These are phyloP conservation scores for Stagonosporopsis vannaccii DNA, from an alignment of 2,329 filamentous ascomycete genomes.

Conservation along the genomic window DNA sequence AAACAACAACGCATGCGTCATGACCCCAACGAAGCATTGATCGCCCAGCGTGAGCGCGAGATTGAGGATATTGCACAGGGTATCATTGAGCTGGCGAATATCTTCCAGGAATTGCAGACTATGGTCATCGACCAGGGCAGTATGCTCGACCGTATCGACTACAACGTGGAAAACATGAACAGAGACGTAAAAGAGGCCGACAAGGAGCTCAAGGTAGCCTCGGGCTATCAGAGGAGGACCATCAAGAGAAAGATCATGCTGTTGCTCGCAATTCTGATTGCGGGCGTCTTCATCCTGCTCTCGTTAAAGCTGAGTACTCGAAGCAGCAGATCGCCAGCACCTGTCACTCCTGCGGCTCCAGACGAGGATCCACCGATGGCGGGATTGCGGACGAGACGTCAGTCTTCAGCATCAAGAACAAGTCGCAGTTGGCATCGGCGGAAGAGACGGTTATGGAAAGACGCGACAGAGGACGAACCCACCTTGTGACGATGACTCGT, in stretches of 20 bases:
- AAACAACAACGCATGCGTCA: slow-evolving; percentile 67
- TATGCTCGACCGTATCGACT: slow-evolving; percentile 65
- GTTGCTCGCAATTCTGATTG: slow-evolving; percentile 82
- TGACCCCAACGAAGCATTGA: slow-evolving; percentile 75
- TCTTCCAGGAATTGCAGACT: slow-evolving; percentile 93
- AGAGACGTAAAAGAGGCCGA: slow-evolving; percentile 91
- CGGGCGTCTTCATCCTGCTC: slow-evolving; percentile 83
- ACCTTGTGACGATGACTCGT: slow-evolving; percentile 6
- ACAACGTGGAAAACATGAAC: slow-evolving; percentile 96
- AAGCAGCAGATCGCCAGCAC: slow-evolving; percentile 34
- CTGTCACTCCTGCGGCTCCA: slow-evolving; percentile 25
- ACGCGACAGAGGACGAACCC: slow-evolving; percentile 21
- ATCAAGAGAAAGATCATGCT: slow-evolving; percentile 94
- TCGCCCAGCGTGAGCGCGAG: slow-evolving; percentile 91
- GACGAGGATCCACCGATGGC: slow-evolving; percentile 30
- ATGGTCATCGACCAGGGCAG: slow-evolving; percentile 73
- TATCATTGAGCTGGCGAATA: slow-evolving; percentile 95
- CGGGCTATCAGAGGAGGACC: slow-evolving; percentile 84
- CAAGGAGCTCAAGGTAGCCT: slow-evolving; percentile 87
- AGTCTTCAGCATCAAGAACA: slow-evolving; percentile 23
- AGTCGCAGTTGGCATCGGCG: slow-evolving; percentile 45
- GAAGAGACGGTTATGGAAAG: slow-evolving; percentile 45
- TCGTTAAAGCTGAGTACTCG: slow-evolving; percentile 76
- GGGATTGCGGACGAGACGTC: slow-evolving; percentile 24
- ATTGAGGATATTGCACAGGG: slow-evolving; percentile 98